Conservation (phyloP, 1,139 yeast genomes). For the Suhomyces wounanorum region DNA sequence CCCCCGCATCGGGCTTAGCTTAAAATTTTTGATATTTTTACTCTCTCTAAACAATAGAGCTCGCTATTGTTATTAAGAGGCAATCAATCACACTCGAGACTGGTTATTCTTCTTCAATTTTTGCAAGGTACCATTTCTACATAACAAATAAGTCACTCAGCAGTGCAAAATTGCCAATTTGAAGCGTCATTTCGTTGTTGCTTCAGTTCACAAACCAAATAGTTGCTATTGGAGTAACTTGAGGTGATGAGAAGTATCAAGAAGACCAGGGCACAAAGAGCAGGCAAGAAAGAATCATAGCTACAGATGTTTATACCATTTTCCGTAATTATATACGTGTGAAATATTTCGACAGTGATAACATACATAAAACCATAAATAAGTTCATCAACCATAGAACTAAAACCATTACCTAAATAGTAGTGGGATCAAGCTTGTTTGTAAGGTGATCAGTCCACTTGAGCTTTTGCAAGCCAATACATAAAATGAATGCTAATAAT, state of each 20-base stretch:
- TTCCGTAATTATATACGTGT: background rate
- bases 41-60: background rate
- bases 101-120: background rate
- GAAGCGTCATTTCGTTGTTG: background rate
- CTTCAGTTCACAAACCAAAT: background rate
- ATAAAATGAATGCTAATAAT: conserved; percentile 28
- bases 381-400: conserved; percentile 1
- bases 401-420: conserved; percentile 1
- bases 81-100: background rate
- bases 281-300: background rate
- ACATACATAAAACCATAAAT: background rate
- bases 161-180: background rate
- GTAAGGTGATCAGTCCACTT: conserved; percentile 26
- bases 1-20: conserved; percentile 50
- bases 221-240: background rate
- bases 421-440: background rate
- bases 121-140: no score
- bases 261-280: background rate
- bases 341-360: background rate
- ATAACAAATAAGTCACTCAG: no score
- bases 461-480: conserved; percentile 31
- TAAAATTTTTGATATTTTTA: background rate
- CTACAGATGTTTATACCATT: background rate
- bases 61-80: background rate
- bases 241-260: background rate